Percentiles rank a stretch among this genome's conserved stretches.
These are phyloP conservation scores for Paramecium biaurelia DNA, from an alignment of 73 alveolate genomes.

Conservation along the genomic window DNA sequence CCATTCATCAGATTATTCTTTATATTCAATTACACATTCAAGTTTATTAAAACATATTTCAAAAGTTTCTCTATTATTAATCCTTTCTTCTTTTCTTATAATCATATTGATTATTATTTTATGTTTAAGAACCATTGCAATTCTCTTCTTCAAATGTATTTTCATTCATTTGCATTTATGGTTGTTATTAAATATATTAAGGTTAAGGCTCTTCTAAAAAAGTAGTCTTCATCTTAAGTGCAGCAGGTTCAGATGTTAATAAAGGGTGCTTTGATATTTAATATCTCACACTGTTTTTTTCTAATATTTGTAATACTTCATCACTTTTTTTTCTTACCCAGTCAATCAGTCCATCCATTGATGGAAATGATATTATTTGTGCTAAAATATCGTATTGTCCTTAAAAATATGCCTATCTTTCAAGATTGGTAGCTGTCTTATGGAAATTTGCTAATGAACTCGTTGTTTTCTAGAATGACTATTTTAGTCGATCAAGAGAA, in stretches of 20 bases:
- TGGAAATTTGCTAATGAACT: not conserved
- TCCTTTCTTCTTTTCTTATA: not conserved
- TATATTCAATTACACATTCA: not conserved
- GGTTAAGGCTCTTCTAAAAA: conserved; percentile 68
- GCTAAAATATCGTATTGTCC: not conserved
- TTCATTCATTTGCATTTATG: conserved; percentile 68
- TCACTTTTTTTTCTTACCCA: not conserved
- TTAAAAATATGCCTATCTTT: not conserved
- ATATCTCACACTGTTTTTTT: conserved; percentile 63
- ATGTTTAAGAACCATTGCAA: conserved; percentile 46
- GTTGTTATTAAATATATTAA: conserved; percentile 69
- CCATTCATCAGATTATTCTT: not conserved
- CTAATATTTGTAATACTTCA: not conserved
- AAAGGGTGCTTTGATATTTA: not conserved
- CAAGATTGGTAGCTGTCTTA: not conserved
- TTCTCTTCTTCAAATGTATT: conserved; percentile 75
- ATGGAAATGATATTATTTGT: not conserved
- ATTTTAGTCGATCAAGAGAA: not conserved
- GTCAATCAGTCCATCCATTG: not conserved
- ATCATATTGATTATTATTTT: not conserved
- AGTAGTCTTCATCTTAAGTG: not conserved
- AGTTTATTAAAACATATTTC: not conserved
- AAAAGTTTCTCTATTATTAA: not conserved
- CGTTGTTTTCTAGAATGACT: not conserved
- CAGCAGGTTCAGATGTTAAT: not conserved